Evolutionary conservation across 2,329 filamentous ascomycete species (phyloP).

Genomic region (Penicillium sp.): DNA sequence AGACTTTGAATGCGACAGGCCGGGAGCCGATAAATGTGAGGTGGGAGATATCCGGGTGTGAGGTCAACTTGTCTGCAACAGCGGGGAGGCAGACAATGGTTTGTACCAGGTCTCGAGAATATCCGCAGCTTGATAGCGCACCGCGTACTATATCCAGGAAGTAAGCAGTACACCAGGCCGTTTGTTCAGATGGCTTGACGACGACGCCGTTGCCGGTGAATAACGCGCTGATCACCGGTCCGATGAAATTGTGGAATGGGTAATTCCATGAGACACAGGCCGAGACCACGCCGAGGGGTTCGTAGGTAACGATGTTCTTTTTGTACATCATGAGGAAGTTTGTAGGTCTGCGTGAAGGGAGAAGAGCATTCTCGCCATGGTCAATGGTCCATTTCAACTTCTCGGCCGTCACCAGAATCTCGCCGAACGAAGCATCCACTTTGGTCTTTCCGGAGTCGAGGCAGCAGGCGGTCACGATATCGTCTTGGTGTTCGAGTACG

Average conservation of each 20-base stretch:
- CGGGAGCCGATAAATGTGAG: conserved; percentile 95
- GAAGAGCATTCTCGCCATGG: conserved; percentile 81
- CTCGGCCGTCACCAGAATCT: conserved; percentile 90
- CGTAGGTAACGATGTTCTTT: conserved; percentile 83
- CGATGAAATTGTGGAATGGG: conserved; percentile 91
- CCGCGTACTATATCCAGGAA: conserved; percentile 77
- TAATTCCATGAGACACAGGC: conserved; percentile 98
- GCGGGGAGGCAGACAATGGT: conserved; percentile 84
- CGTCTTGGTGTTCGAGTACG: conserved; percentile 83
- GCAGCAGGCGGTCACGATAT: conserved; percentile 81
- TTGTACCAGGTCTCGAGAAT: conserved; percentile 80
- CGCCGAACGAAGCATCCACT: conserved; percentile 89
- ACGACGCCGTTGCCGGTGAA: conserved; percentile 91
- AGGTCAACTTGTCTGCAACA: conserved; percentile 77
- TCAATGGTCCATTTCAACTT: conserved; percentile 92
- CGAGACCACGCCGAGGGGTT: conserved; percentile 88
- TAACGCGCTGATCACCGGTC: conserved; percentile 83
- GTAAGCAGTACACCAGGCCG: conserved; percentile 86
- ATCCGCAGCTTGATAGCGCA: conserved; percentile 78
- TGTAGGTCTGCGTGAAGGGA: conserved; percentile 72
- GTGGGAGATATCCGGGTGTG: conserved; percentile 80
- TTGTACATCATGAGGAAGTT: conserved; percentile 97
- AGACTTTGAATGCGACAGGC: conserved; percentile 83
- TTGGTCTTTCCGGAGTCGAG: conserved; percentile 96
- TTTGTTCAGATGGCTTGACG: conserved; percentile 93